A percentile compares a stretch with the other conserved stretches of the same genome.
phyloP scores from a whole-genome alignment of 306 rosid genomes.

The Cicer arietinum region DNA sequence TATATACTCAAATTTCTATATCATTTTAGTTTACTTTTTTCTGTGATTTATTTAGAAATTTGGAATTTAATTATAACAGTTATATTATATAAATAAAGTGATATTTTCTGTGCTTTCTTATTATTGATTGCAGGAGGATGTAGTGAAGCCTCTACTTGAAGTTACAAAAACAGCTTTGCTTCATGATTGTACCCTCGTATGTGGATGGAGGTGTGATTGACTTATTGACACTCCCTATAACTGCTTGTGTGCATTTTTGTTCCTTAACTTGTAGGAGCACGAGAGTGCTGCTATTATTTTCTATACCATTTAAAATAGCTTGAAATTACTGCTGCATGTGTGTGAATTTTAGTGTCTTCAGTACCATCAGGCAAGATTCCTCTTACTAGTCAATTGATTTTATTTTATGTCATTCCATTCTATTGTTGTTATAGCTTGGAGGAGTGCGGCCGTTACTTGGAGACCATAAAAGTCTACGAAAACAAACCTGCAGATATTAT shows the following conservation, averaged over 20 bases:
- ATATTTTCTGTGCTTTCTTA: conserved; percentile 32
- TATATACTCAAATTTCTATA: conserved; percentile 4
- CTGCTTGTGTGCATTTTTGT: conserved; percentile 32
- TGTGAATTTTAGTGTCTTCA: conserved; percentile 31
- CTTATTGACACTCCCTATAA: conserved; percentile 32
- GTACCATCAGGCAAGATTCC: conserved; percentile 38
- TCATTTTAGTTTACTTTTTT: conserved; percentile 34
- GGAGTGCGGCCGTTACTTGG: conserved; percentile 99
- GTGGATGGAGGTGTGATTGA: conserved; percentile 86
- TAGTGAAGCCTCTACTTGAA: conserved; percentile 87
- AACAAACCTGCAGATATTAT: conserved; percentile 96
- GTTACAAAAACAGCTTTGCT: conserved; percentile 96
- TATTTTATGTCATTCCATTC: conserved; percentile 36
- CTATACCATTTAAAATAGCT: conserved; percentile 7
- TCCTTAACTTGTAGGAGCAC: conserved; percentile 10
- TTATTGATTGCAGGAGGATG: conserved; percentile 81
- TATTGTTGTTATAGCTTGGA: conserved; percentile 67
- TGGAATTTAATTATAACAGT: not conserved
- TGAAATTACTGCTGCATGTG: conserved; percentile 16
- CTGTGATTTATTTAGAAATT: conserved; percentile 16
- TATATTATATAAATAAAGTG: conserved; percentile 24
- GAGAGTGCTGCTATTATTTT: conserved; percentile 32
- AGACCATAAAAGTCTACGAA: conserved; percentile 91
- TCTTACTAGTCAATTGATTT: conserved; percentile 31
- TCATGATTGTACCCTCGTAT: conserved; percentile 89